Base-by-base conservation (phyloP, 2,329 filamentous ascomycete species). In the Colletotrichum filicis region DNA sequence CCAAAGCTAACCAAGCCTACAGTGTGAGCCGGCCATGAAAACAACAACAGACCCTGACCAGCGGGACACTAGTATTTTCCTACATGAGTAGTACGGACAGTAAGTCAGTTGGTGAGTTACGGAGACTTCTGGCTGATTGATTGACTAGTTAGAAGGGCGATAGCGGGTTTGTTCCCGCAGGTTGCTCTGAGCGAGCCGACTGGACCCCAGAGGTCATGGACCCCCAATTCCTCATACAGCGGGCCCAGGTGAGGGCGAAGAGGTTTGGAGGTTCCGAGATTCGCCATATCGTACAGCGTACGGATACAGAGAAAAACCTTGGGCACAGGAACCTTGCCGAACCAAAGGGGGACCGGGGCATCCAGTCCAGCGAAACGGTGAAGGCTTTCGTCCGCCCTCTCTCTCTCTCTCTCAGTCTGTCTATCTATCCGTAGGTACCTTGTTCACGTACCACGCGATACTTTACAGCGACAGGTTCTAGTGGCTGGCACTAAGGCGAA, bases 1-100 rank as follows among this genome's bases (percentile, higher is more conserved):
- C 14, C 58, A 60, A 60, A 71, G 68, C 65, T 52, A 68, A 63
- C 49, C 65, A 58, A n/a, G 55, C 32, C 61, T 55, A 46, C 61
- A 68, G 52, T 42, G 64, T n/a, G 22, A 61, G 59, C n/a, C 37
- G 57, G 68, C 69, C 42, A 19, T 12, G 49, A 53, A 26, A 19
- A 30, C 22, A 68, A 30, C 22, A 68, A 58, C n/a, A 57, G 53
- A 60, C 66, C 59, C 58, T 64, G 59, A 69, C 65, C 42, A 32
- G 30, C 30, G 30, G 30, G 59, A 64, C 59, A 46, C 42, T n/a
- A 19, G 19, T 46, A 46, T 46, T 5, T 8, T 19, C 16, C 19
- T 46, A 8, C 19, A 9, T 46, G 3, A 19, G 35, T 42, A 32
- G 30, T 37, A 37, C 14, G 14, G 11, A 37, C 16, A 37, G 35